Base-by-base conservation (phyloP, 2,329 filamentous ascomycete species). In the Plectosphaerella plurivora region DNA sequence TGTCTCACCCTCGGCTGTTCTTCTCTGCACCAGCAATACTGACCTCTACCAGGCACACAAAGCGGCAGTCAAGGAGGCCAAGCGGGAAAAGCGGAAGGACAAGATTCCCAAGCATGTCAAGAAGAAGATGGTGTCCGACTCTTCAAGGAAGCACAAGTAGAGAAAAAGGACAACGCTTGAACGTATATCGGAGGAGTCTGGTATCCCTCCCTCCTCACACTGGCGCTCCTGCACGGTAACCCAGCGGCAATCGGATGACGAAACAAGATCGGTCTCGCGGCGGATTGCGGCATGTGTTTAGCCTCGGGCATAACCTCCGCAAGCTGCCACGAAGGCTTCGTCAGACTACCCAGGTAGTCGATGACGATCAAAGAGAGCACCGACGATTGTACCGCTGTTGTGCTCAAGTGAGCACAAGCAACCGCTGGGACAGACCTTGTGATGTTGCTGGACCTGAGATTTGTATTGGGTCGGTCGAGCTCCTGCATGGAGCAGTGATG, bases 81-180 rank as follows among this genome's bases (percentile, higher is more conserved):
- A 96, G 75, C 85, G 91, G 36, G 92, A 97, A 69, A 91, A 95
- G 75, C 78, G 94, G 55, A 90, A 93, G 69, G 88, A 89, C 4
- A 99, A 99, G 77, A 96, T 99, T 73, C 93, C 94, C 1, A 99
- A 99, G 73, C 85, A 95, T 66, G 59, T 96, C 35, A 99, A 99
- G 81, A 97, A 97, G 77, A 89, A 88, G 67, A 71, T 96, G 53
- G 82, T 96, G 24, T 80, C 78, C 52, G 75, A 76, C 57, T 77
- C 79, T 15, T 76, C 82, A 52, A 75, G 83, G 59, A 83, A 81
- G 63, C 87, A 88, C 73, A 86, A 81, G 67, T 81, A 75, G 63
- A 67, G 48, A 35, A 25, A 14, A 25, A 45, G 24, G 36, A 36
- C 24, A 41, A 22, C 16, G 24, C 35, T 37, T n/a, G 49, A 51